These are phyloP conservation scores for Leucocoprinus leucothites DNA, from an alignment of 768 basidiomycete species.

Conservation along the genomic window DNA sequence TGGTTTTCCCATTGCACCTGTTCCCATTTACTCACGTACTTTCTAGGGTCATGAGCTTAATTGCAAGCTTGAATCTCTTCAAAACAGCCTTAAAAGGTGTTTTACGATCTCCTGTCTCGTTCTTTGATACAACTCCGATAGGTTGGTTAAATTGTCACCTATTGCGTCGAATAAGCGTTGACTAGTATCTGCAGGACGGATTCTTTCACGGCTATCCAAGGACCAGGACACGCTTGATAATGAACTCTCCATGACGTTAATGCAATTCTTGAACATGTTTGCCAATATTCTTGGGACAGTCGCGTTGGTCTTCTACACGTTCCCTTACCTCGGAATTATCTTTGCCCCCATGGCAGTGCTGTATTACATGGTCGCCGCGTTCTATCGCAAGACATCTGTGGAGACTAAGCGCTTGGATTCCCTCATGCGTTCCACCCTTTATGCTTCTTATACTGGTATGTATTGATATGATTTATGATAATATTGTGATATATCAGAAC, in stretches of 20 bases:
- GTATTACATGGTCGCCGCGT: conserved; percentile 52
- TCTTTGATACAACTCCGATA: conserved; percentile 74
- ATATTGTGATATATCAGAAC: no score
- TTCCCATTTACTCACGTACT: not conserved
- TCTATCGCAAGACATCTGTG: conserved; percentile 59
- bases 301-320: conserved; percentile 62
- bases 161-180: not conserved
- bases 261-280: conserved; percentile 42
- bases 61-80: conserved; percentile 50
- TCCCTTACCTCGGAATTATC: conserved; percentile 64
- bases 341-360: conserved; percentile 51
- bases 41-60: conserved; percentile 32
- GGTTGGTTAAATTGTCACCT: conserved; percentile 30
- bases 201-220: conserved; percentile 55
- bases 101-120: conserved; percentile 57
- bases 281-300: conserved; percentile 50
- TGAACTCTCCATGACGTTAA: conserved; percentile 42
- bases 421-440: conserved; percentile 54
- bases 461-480: not conserved
- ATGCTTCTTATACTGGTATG: conserved; percentile 55
- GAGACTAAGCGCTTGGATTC: conserved; percentile 67
- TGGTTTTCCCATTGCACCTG: not conserved
- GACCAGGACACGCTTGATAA: conserved; percentile 60
- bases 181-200: conserved; percentile 39
- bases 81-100: conserved; percentile 52